Conservation (phyloP, 176 grass and related monocot species). For the Typha latifolia region DNA sequence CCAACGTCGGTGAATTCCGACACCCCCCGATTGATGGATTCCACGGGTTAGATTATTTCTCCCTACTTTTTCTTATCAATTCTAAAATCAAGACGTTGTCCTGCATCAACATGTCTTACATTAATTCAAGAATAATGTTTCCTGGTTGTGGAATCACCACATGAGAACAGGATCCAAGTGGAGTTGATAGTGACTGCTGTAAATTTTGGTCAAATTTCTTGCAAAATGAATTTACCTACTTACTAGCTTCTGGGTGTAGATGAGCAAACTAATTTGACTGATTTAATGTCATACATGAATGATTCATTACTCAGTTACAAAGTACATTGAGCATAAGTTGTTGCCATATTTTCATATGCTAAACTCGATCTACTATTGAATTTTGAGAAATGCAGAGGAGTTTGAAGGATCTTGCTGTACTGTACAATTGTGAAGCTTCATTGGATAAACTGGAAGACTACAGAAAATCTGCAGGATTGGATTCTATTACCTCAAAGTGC, state of each 20-base stretch:
- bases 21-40: too few species aligned
- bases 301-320: not conserved
- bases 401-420: slow-evolving; percentile 64
- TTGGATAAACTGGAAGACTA: slow-evolving; percentile 61
- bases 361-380: slow-evolving; percentile 3
- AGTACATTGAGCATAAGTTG: not conserved
- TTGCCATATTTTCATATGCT: not conserved
- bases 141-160: too few species aligned
- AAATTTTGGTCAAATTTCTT: too few species aligned
- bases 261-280: not conserved
- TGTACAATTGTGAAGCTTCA: slow-evolving; percentile 58
- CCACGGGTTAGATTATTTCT: too few species aligned
- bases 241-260: not conserved
- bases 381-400: slow-evolving; percentile 56
- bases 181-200: too few species aligned
- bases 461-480: slow-evolving; percentile 52
- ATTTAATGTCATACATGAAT: not conserved
- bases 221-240: too few species aligned
- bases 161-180: too few species aligned
- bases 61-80: too few species aligned
- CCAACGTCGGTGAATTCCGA: too few species aligned
- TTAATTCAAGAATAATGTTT: too few species aligned
- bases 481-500: slow-evolving; percentile 58
- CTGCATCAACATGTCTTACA: too few species aligned
- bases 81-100: too few species aligned